Base-by-base conservation (phyloP, 352 stramenopile genomes). In the Phytophthora rubi region DNA sequence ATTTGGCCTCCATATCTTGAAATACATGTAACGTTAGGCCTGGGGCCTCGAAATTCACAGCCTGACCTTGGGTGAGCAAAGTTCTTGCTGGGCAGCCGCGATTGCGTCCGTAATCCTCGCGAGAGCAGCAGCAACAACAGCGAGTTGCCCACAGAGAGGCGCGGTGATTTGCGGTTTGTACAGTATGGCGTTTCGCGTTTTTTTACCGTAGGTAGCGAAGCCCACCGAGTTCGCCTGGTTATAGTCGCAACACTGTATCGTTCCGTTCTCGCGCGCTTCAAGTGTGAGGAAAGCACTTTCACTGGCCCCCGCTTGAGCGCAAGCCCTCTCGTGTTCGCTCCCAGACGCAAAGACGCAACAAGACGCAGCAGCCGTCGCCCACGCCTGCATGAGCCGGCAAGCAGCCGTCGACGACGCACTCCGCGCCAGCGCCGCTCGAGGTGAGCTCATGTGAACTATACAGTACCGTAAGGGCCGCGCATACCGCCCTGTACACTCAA, bases 371-470 rank as follows among this genome's bases (percentile, higher is more conserved):
- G 21, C 30, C 44, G 59, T 48, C 16, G 15, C n/a, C 48, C 18
- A 44, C 12, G 12, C 35, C 16, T 44, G 35, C 21, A 70, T 74
- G 60, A 51, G 54, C 26, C 56, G 33, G n/a, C 48, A 65, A 47
- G 42, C 61, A 18, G 35, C 21, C 26, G 44, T 58, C 13, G 45
- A 37, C 23, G 28, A 56, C 30, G 30, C 6, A 4, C 26, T 21
- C 6, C 54, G 23, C 23, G 55, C 55, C 21, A 28, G 33, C 21
- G 47, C 49, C 53, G 56, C 53, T 56, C 39, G n/a, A 73, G 70
- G 70, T 73, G 59, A 67, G 65, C 45, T 55, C 33, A 37, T 45
- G 47, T 28, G 30, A 59, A 21, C 61, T n/a, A 13, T 61, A 23
- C 35, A 28, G 54, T n/a, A 32, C 30, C 18, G n/a, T 28, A 58